Conservation (phyloP, 2,329 filamentous ascomycete species). For the Fusarium cyanostomum region DNA sequence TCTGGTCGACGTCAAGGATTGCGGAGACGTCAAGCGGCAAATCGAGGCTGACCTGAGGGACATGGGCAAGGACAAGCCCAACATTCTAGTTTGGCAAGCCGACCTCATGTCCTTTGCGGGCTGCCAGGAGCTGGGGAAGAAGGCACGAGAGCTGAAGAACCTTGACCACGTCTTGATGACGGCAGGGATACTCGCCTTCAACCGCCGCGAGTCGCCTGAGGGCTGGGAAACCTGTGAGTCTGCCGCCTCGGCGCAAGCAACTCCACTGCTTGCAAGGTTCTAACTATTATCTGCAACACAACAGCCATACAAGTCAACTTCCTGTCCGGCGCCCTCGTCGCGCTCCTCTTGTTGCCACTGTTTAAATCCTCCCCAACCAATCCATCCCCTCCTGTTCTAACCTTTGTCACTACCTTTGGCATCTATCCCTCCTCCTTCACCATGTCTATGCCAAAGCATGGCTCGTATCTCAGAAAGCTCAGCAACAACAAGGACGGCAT, state of each 20-base stretch:
- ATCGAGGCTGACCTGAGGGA: slow-evolving; percentile 46
- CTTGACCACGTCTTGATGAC: slow-evolving; percentile 51
- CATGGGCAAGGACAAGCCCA: slow-evolving; percentile 39
- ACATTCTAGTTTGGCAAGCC: slow-evolving; percentile 49
- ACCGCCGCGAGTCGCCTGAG: slow-evolving; percentile 49
- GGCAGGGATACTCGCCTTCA: slow-evolving; percentile 50
- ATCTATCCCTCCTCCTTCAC: slow-evolving; percentile 52
- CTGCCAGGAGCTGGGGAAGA: slow-evolving; percentile 45
- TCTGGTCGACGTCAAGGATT: slow-evolving; percentile 50
- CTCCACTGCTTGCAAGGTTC: neutral
- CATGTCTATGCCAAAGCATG: slow-evolving; percentile 46
- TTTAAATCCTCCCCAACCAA: slow-evolving; percentile 47
- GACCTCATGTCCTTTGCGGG: slow-evolving; percentile 51
- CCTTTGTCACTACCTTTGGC: slow-evolving; percentile 51
- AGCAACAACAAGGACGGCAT: slow-evolving; percentile 51
- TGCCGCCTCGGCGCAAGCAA: too few relatives aligned
- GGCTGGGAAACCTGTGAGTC: slow-evolving; percentile 51
- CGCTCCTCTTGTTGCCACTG: slow-evolving; percentile 46
- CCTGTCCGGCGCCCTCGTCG: slow-evolving; percentile 47
- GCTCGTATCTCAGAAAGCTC: slow-evolving; percentile 48
- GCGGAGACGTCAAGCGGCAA: slow-evolving; percentile 44
- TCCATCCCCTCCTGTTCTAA: slow-evolving; percentile 48
- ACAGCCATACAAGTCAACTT: slow-evolving; percentile 51
- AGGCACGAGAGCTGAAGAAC: slow-evolving; percentile 40
- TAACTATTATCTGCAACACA: slow-evolving; percentile 3